These are phyloP conservation scores for Fagopyrum tataricum DNA, from an alignment of 148 eudicot genomes.

Conservation along the genomic window DNA sequence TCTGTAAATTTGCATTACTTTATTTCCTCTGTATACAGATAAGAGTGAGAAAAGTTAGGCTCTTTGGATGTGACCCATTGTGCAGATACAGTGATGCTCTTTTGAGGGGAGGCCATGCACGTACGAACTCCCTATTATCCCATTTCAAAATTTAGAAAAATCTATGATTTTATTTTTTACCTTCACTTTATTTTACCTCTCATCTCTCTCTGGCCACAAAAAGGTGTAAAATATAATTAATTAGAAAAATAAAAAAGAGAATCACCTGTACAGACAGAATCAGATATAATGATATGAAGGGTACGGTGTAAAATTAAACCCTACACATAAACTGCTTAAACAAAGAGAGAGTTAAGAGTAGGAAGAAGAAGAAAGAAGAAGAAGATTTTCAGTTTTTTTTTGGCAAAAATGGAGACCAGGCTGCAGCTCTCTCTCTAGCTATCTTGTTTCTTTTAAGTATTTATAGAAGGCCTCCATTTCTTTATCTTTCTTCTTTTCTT, in stretches of 20 bases:
- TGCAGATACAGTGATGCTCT: not conserved
- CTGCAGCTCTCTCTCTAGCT: not conserved
- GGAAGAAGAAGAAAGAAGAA: not conserved
- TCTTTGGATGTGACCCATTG: no score
- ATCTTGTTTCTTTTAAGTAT: not conserved
- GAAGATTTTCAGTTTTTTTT: not conserved
- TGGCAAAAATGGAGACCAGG: not conserved
- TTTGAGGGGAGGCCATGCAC: not conserved
- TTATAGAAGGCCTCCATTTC: not conserved
- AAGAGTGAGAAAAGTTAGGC: no score
- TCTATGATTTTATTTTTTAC: not conserved
- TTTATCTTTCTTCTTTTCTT: not conserved
- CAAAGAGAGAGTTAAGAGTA: not conserved
- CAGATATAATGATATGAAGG: not conserved
- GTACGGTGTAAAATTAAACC: not conserved
- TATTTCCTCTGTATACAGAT: no score
- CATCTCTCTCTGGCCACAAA: not conserved
- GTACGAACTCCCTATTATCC: conserved; percentile 1
- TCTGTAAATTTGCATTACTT: no score
- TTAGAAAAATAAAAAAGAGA: not conserved
- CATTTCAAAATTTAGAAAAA: not conserved
- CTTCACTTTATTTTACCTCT: not conserved
- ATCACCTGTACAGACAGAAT: not conserved
- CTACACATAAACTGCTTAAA: not conserved
- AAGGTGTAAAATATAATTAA: not conserved